These are phyloP conservation scores for Penicillium rolfsii DNA, from an alignment of 2,329 filamentous ascomycete species.

Conservation along the genomic window DNA sequence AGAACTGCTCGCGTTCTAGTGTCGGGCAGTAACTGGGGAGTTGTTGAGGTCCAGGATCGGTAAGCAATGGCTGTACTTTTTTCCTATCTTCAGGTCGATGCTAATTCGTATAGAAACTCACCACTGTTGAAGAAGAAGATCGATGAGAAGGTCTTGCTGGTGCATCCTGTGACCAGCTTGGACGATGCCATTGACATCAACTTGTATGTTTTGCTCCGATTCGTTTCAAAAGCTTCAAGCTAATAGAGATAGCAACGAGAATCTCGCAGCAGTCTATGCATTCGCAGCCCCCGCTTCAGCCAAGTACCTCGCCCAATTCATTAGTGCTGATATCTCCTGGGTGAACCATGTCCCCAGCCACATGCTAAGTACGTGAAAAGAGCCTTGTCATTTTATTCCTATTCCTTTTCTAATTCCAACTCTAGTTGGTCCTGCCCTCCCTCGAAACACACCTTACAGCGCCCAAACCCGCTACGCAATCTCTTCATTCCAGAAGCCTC, in stretches of 20 bases:
- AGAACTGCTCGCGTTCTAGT: conserved; percentile 35
- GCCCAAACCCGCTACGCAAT: conserved; percentile 47
- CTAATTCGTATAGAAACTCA: conserved; percentile 19
- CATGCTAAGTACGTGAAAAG: conserved; percentile 50
- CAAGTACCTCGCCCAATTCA: conserved; percentile 64
- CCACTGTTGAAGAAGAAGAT: conserved; percentile 46
- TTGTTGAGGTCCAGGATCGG: conserved; percentile 36
- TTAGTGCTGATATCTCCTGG: conserved; percentile 55
- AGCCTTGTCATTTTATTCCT: neutral
- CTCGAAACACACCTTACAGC: conserved; percentile 43
- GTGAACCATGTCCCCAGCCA: conserved; percentile 62
- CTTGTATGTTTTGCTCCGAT: conserved; percentile 27
- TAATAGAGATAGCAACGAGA: conserved; percentile 26
- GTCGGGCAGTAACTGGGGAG: conserved; percentile 35
- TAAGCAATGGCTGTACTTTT: conserved; percentile 1
- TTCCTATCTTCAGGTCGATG: neutral
- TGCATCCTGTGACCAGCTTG: conserved; percentile 55
- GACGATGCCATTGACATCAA: conserved; percentile 59
- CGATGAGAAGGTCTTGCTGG: conserved; percentile 46
- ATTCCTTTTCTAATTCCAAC: neutral
- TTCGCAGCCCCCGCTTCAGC: conserved; percentile 55
- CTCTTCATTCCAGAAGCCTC: conserved; percentile 50
- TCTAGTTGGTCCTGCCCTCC: conserved; percentile 30
- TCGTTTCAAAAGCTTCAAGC: neutral
- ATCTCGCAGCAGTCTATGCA: conserved; percentile 55